Evolutionary conservation across 2,329 filamentous ascomycete genomes (phyloP).

Genomic region (Epichloe baconii): DNA sequence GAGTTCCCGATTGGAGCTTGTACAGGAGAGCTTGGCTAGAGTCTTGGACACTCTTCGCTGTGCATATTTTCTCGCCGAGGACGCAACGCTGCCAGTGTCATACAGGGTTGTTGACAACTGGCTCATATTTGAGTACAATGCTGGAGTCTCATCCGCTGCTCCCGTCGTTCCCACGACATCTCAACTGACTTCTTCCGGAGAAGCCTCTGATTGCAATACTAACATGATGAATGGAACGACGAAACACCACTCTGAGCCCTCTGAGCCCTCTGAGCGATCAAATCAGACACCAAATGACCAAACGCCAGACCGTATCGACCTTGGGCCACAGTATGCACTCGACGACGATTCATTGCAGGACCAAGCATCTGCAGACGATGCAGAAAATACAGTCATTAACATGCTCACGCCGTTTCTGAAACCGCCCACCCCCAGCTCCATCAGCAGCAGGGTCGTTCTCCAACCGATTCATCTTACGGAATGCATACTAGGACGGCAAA

Average conservation of each 20-base stretch:
- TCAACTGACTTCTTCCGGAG: not conserved
- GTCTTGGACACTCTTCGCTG: constrained; percentile 36
- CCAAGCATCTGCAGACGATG: constrained; percentile 14
- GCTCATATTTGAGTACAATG: constrained; percentile 22
- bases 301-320: not conserved
- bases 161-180: not conserved
- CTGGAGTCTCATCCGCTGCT: constrained; percentile 1
- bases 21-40: constrained; percentile 30
- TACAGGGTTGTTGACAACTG: constrained; percentile 15
- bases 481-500: constrained; percentile 40
- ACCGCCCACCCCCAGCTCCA: constrained; percentile 29
- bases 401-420: constrained; percentile 37
- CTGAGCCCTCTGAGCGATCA: not conserved
- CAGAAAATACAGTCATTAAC: constrained; percentile 28
- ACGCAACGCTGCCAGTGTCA: constrained; percentile 25
- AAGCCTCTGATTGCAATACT: not conserved
- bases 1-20: constrained; percentile 17
- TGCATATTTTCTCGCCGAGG: constrained; percentile 33
- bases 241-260: not conserved
- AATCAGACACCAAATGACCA: not conserved
- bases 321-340: not conserved
- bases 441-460: constrained; percentile 16
- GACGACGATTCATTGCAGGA: not conserved
- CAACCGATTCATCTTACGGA: constrained; percentile 37
- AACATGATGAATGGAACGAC: too few species aligned